phyloP scores from a whole-genome alignment of 371 early-diverging fungal genomes.

The Smittium culicis region DNA sequence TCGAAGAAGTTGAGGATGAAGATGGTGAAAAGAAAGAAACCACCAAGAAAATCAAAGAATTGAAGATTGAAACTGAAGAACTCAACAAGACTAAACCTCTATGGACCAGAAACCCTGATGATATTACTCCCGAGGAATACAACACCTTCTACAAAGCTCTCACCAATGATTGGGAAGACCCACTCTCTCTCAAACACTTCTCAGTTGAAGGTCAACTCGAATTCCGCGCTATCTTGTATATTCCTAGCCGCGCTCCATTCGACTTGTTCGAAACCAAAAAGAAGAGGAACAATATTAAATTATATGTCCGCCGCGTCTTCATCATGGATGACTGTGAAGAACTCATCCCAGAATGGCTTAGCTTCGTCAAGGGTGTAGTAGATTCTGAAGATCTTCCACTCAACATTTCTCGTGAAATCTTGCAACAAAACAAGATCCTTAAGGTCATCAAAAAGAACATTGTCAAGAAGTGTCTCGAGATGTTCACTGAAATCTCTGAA shows the following conservation, averaged over 20 bases:
- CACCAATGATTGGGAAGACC: constrained; percentile 93
- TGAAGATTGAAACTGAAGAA: constrained; percentile 63
- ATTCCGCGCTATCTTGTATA: constrained; percentile 82
- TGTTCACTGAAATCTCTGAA: constrained; percentile 75
- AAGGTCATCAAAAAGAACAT: constrained; percentile 89
- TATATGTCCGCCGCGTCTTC: constrained; percentile 92
- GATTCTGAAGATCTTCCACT: constrained; percentile 92
- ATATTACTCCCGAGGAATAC: constrained; percentile 81
- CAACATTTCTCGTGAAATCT: constrained; percentile 91
- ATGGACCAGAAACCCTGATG: constrained; percentile 88
- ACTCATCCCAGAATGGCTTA: constrained; percentile 81
- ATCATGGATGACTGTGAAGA: constrained; percentile 95
- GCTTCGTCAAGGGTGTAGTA: constrained; percentile 80
- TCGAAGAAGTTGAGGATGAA: constrained; percentile 48
- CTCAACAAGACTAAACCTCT: constrained; percentile 88
- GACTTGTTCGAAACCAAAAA: constrained; percentile 79
- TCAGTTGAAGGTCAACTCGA: constrained; percentile 87
- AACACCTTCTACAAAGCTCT: constrained; percentile 85
- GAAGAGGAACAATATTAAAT: constrained; percentile 89
- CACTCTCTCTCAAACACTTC: constrained; percentile 81
- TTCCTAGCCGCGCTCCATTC: constrained; percentile 79
- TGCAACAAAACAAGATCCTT: constrained; percentile 89
- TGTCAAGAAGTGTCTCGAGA: constrained; percentile 82
- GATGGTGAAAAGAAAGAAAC: constrained; percentile 48
- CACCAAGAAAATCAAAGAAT: constrained; percentile 65